phyloP scores from a whole-genome alignment of 768 basidiomycete species.

The Macrolepiota fuliginosa region DNA sequence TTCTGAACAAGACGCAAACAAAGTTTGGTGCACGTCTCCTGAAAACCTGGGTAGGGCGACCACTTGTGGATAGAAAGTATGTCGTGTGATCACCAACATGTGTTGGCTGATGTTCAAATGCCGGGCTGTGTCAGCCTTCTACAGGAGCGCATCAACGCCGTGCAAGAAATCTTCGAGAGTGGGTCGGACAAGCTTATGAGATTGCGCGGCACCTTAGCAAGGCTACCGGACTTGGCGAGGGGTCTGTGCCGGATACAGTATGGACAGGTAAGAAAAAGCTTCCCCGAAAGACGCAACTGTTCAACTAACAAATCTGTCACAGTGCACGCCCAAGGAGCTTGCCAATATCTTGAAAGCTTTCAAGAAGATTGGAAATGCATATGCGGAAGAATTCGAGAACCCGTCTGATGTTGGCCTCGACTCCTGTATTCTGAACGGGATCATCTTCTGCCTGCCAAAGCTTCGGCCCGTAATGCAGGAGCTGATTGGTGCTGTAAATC shows the following conservation, averaged over 20 bases:
- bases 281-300: background rate
- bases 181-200: conserved; percentile 59
- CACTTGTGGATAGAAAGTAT: conserved; percentile 71
- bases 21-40: conserved; percentile 85
- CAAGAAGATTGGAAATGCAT: conserved; percentile 62
- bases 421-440: conserved; percentile 66
- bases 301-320: background rate
- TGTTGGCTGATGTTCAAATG: background rate
- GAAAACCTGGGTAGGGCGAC: conserved; percentile 83
- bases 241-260: conserved; percentile 90
- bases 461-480: conserved; percentile 52
- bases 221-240: conserved; percentile 83
- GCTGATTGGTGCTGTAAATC: conserved; percentile 53
- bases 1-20: conserved; percentile 85
- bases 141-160: conserved; percentile 75
- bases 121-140: conserved; percentile 47
- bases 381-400: conserved; percentile 36
- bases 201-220: conserved; percentile 67
- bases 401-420: conserved; percentile 53
- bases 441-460: conserved; percentile 66
- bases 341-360: conserved; percentile 74
- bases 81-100: conserved; percentile 15
- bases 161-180: conserved; percentile 75
- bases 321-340: conserved; percentile 87
- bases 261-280: conserved; percentile 66